Percentiles rank a stretch among this genome's conserved stretches.
Conservation (phyloP, 257 asterid species). For the Solanum piurae region DNA sequence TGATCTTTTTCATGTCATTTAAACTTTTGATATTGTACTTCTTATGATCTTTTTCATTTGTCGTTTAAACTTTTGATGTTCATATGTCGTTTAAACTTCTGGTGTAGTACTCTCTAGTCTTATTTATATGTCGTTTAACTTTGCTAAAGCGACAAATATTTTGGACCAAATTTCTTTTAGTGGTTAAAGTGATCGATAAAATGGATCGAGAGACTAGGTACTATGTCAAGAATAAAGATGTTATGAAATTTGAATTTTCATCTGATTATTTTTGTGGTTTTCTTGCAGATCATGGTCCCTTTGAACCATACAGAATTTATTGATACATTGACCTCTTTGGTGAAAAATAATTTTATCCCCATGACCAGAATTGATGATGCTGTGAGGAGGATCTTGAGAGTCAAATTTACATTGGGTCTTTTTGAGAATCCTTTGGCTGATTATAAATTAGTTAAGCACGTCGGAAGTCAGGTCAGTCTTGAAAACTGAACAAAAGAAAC, state of each 20-base stretch:
- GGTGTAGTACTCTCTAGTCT: neutral
- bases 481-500: neutral
- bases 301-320: constrained; percentile 21
- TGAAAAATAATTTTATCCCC: constrained; percentile 31
- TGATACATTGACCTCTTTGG: constrained; percentile 15
- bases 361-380: constrained; percentile 57
- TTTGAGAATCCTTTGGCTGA: constrained; percentile 56
- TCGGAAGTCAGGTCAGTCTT: constrained; percentile 33
- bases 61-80: too few relatives aligned
- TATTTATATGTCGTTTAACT: neutral
- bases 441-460: constrained; percentile 18
- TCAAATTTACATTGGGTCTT: constrained; percentile 45
- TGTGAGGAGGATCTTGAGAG: constrained; percentile 48
- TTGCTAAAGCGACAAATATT: neutral
- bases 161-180: neutral
- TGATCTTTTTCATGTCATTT: too few relatives aligned
- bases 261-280: too few relatives aligned
- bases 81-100: neutral
- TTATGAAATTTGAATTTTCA: neutral
- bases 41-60: neutral
- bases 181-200: neutral
- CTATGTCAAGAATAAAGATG: neutral
- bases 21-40: too few relatives aligned
- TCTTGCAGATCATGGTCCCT: constrained; percentile 42
- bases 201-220: neutral